Base-by-base conservation (phyloP, 1,284 basidiomycete species). In the Irpex rosettiformis region DNA sequence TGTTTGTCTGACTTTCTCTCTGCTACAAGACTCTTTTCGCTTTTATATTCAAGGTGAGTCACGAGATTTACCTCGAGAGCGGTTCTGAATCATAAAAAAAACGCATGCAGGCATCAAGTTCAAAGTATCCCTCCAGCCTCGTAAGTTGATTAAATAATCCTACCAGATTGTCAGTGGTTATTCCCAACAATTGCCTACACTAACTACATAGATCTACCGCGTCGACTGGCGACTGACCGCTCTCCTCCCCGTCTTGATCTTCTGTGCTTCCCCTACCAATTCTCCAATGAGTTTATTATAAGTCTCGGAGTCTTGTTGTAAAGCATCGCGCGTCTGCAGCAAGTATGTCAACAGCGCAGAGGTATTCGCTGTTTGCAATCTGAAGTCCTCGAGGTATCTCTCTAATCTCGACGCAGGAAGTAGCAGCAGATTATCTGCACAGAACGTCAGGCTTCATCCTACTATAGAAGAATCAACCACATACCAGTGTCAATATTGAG, bases 271-370 rank as follows among this genome's bases (percentile, higher is more conserved):
- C 52, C 82, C 83, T n/a, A 93, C 89, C 54, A 93, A 74, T 69
- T 90, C 91, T 52, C 85, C 91, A 60, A 93, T 93, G 40, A 92
- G 74, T 28, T 83, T 84, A 70, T 93, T 92, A 68, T 93, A 93
- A 42, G 85, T 91, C 70, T 93, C 91, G 42, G 89, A 90, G 69
- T 96, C 93, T 71, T 96, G 92, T 65, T 90, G 86, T 63, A 94
- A 75, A 22, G 90, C 86, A 64, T 96, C 94, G 64, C 89, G 85
- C 55, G 84, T 82, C 73, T 96, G 93, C 57, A 95, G 75, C 22
- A 93, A 75, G 74, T 93, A 84, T 8, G 91, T 91, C 55, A 96
- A 75, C 13, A 92, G 75, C 1, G 83, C 75, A 1, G 91, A 93
- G 0, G 90, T 85, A 43, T 84, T 82, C 1, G 86, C 83, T 0